These are phyloP conservation scores for Termitomyces heimii DNA, from an alignment of 768 basidiomycete genomes.

Conservation along the genomic window DNA sequence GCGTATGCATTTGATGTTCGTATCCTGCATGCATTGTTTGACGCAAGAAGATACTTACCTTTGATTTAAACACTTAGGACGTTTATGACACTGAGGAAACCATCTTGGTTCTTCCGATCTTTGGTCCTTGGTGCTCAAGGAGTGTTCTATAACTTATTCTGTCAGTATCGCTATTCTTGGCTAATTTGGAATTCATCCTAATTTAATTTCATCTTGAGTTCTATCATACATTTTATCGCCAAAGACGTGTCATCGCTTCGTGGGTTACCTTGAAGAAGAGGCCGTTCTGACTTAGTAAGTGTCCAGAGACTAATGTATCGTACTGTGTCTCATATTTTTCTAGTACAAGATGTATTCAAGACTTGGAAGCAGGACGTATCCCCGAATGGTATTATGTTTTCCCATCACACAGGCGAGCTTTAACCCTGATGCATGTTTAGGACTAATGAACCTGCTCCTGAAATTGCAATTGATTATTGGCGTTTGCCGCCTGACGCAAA, in stretches of 20 bases:
- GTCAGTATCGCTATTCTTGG: conserved; percentile 32
- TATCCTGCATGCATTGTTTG: not conserved
- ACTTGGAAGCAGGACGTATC: conserved; percentile 75
- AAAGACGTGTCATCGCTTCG: conserved; percentile 81
- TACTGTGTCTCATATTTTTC: not conserved
- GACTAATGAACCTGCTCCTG: conserved; percentile 68
- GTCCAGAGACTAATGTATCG: conserved; percentile 2
- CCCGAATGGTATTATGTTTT: conserved; percentile 65
- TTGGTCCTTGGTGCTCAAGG: conserved; percentile 90
- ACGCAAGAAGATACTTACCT: not conserved
- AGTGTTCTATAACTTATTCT: conserved; percentile 85
- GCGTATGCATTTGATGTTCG: conserved; percentile 89
- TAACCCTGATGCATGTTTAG: conserved; percentile 22
- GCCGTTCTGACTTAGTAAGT: conserved; percentile 88
- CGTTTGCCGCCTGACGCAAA: conserved; percentile 66
- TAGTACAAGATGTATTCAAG: conserved; percentile 77
- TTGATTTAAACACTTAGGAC: conserved; percentile 47
- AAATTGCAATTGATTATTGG: conserved; percentile 96
- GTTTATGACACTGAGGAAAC: conserved; percentile 88
- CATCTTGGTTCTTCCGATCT: conserved; percentile 74
- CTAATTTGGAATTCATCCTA: conserved; percentile 8
- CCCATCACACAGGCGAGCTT: not conserved
- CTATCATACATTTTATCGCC: conserved; percentile 75
- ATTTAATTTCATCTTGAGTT: conserved; percentile 36
- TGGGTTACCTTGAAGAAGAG: conserved; percentile 91